Base-by-base conservation (phyloP, 1,284 basidiomycete species). In the Xanthoconium separans region DNA sequence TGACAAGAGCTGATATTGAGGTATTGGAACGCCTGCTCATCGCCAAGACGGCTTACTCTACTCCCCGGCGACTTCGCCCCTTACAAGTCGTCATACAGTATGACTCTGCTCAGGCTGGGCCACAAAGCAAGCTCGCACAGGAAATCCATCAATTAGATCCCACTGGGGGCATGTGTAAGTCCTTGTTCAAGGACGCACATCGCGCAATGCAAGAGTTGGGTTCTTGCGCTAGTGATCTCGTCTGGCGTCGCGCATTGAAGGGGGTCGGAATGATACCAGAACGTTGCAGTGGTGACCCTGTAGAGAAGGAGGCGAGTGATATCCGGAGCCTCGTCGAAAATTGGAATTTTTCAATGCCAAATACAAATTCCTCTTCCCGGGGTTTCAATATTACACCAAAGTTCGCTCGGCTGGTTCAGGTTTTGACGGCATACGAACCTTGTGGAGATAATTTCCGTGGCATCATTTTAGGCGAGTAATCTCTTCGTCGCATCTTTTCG, bases 381-480 rank as follows among this genome's bases (percentile, higher is more conserved):
- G 74, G 77, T 7, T 83, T 81, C 64, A 89, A 89, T 59, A 76
- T 87, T 15, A 80, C 82, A 0, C 79, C 81, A 1, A 89, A 91
- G 57, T 81, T 89, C 52, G 63, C 77, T 33, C 79, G 75, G 59
- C 63, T 91, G 16, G 70, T 85, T 5, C 76, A 87, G 51, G 66
- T 82, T 44, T 70, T 91, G 43, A 77, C 77, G 49, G 73, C 78
- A 4, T 85, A 78, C 62, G 72, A 75, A 51, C 67, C 74, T 15
- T 74, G 80, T 40, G 81, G 79, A 8, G 76, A 80, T 47, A 61
- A 65, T 2, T 89, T 91, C 62, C 78, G 85, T 42, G 84, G 80
- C 13, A 75, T 90, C 30, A 66, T 91, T 29, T 77, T 88, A 60
- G 87, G 89, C 88, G 55, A 53, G 67, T 29, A 47, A 48, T 70